Evolutionary conservation across 2,329 filamentous ascomycete genomes (phyloP).

Genomic region (Teratosphaeria nubilosa): DNA sequence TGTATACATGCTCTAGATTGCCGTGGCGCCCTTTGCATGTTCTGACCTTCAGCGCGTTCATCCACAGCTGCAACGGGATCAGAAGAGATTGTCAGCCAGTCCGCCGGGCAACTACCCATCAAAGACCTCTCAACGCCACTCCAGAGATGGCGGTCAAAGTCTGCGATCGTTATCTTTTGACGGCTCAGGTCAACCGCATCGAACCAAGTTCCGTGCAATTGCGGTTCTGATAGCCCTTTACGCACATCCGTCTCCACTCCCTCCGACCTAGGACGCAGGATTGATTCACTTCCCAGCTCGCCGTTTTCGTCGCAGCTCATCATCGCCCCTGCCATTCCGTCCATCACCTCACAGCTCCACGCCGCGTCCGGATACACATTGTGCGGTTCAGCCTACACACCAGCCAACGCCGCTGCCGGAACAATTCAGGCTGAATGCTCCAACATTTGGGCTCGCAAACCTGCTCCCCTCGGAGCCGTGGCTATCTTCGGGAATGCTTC

Average conservation of each 20-base stretch:
- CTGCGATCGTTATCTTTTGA: neutral
- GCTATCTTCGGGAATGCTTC: slow-evolving; percentile 41
- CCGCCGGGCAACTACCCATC: neutral
- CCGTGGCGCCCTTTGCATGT: too few species aligned
- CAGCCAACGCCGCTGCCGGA: slow-evolving; percentile 56
- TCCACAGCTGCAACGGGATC: neutral
- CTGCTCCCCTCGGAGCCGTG: slow-evolving; percentile 40
- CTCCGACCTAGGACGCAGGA: too few species aligned
- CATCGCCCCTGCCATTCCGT: slow-evolving; percentile 55
- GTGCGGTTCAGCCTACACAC: slow-evolving; percentile 65
- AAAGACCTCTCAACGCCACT: neutral
- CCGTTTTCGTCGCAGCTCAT: slow-evolving; percentile 39
- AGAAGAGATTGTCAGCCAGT: neutral
- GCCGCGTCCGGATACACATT: slow-evolving; percentile 32
- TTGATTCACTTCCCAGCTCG: neutral
- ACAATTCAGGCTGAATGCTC: slow-evolving; percentile 60
- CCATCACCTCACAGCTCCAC: slow-evolving; percentile 38
- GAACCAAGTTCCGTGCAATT: neutral
- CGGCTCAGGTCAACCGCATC: neutral
- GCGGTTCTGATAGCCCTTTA: slow-evolving; percentile 1
- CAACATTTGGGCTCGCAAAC: slow-evolving; percentile 50
- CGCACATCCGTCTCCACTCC: neutral
- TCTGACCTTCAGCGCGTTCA: too few species aligned
- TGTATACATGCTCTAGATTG: neutral
- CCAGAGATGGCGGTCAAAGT: neutral